Evolutionary conservation across 2,329 filamentous ascomycete species (phyloP).

Genomic region (Rugonectria rugulosa): DNA sequence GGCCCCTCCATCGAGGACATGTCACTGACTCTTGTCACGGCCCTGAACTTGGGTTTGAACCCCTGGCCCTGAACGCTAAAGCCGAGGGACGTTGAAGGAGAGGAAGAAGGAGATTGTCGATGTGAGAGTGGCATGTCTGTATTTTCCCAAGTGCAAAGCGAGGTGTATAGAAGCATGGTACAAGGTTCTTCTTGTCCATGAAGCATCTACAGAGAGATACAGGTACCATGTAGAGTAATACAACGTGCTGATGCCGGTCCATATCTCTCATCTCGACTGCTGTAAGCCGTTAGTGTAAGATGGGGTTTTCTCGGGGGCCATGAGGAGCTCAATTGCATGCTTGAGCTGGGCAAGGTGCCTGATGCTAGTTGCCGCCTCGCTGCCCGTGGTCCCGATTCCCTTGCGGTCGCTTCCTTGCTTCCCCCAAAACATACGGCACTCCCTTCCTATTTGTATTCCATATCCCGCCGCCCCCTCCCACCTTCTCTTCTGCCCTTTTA

Average conservation of each 20-base stretch:
- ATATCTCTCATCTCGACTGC: no score
- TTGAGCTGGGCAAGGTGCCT: neutral
- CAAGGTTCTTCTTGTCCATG: no score
- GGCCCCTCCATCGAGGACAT: no score
- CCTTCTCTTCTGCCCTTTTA: slow-evolving; percentile 5
- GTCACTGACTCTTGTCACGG: no score
- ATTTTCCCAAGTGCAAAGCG: no score
- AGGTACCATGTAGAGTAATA: no score
- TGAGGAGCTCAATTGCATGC: no score
- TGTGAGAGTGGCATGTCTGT: neutral
- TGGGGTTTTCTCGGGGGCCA: slow-evolving; percentile 7
- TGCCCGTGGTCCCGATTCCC: slow-evolving; percentile 15
- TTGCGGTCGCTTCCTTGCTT: no score
- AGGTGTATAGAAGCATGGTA: no score
- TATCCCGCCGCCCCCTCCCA: slow-evolving; percentile 19
- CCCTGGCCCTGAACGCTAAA: neutral
- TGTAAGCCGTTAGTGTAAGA: neutral
- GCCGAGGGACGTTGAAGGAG: neutral
- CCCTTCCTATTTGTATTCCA: slow-evolving; percentile 27
- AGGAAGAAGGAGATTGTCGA: neutral
- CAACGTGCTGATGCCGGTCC: no score
- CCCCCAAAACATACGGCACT: no score
- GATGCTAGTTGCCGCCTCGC: slow-evolving; percentile 21
- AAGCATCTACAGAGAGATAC: neutral
- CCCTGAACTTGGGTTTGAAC: no score